Conservation (phyloP, 306 rosid genomes). For the Sphenostylis stenocarpa region DNA sequence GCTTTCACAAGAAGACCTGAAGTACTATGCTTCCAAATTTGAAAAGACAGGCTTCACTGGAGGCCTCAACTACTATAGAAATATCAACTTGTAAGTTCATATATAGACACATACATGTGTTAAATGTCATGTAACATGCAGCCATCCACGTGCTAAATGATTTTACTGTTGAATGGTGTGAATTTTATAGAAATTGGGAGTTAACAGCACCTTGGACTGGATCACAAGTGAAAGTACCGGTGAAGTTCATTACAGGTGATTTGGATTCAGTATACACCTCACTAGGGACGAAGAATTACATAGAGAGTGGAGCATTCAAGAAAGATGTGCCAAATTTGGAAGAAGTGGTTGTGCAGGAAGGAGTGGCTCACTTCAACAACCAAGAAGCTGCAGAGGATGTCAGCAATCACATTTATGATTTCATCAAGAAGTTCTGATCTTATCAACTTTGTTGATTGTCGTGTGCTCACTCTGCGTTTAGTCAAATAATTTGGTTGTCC, state of each 20-base stretch:
- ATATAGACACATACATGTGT: too few relatives aligned
- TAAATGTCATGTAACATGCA: too few relatives aligned
- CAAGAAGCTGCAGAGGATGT: conserved; percentile 33
- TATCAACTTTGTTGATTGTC: neutral
- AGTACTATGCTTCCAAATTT: conserved; percentile 41
- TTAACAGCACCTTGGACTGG: conserved; percentile 36
- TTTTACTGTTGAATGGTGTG: neutral
- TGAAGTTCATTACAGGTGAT: conserved; percentile 38
- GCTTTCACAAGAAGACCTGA: conserved; percentile 42
- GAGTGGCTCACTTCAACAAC: conserved; percentile 41
- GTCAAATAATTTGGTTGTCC: neutral
- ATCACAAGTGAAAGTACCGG: conserved; percentile 27
- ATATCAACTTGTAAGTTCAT: conserved; percentile 22
- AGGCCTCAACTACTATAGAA: conserved; percentile 44
- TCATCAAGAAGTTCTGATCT: conserved; percentile 29
- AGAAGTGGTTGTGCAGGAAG: conserved; percentile 36
- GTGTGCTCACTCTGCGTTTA: neutral
- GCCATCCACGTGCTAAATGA: neutral
- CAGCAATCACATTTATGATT: conserved; percentile 33
- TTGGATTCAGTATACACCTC: conserved; percentile 33
- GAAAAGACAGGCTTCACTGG: conserved; percentile 46
- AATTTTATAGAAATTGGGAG: conserved; percentile 36
- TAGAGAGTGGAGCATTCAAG: conserved; percentile 36
- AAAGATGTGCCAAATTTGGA: conserved; percentile 38
- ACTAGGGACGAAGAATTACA: conserved; percentile 9